A percentile compares a stretch with the other conserved stretches of the same genome.
phyloP scores from a whole-genome alignment of 495 filamentous ascomycete genomes.

The Cairneyella variabilis region DNA sequence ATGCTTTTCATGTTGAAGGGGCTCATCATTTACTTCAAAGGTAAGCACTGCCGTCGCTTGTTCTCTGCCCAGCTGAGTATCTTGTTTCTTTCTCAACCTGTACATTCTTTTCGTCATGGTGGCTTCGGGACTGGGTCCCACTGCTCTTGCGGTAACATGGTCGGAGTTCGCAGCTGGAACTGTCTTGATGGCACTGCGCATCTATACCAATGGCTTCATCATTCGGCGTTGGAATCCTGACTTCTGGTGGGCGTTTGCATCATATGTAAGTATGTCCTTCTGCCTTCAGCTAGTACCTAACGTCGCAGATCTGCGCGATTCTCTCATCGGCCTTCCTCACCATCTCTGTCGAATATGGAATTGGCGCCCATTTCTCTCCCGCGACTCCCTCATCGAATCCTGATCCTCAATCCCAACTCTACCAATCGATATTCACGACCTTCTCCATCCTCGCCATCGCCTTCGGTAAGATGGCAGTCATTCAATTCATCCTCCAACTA shows the following conservation, averaged over 20 bases:
- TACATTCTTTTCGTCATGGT: conserved; percentile 14
- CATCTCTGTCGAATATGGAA: conserved; percentile 10
- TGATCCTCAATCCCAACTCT: conserved; percentile 14
- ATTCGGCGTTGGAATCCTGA: conserved; percentile 12
- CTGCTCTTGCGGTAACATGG: conserved; percentile 11
- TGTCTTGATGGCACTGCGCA: conserved; percentile 9
- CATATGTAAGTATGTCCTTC: conserved; percentile 12
- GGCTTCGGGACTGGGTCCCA: conserved; percentile 14
- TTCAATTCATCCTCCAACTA: conserved; percentile 20
- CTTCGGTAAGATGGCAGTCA: conserved; percentile 18
- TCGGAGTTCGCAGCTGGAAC: conserved; percentile 11
- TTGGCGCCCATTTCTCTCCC: conserved; percentile 15
- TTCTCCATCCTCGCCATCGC: conserved; percentile 16
- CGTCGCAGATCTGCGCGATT: conserved; percentile 12
- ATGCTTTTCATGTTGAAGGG: conserved; percentile 5
- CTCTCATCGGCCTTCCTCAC: conserved; percentile 12
- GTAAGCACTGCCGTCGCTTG: conserved; percentile 1
- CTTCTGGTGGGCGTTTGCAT: conserved; percentile 8
- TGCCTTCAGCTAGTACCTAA: conserved; percentile 2
- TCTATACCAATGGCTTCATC: conserved; percentile 15
- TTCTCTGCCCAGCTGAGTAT: conserved; percentile 4
- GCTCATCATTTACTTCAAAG: conserved; percentile 8
- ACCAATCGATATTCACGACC: conserved; percentile 16
- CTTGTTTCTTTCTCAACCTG: conserved; percentile 6
- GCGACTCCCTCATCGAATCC: conserved; percentile 10